Evolutionary conservation across 2,329 filamentous ascomycete genomes (phyloP).

Genomic region (Teratosphaeria zuluensis): DNA sequence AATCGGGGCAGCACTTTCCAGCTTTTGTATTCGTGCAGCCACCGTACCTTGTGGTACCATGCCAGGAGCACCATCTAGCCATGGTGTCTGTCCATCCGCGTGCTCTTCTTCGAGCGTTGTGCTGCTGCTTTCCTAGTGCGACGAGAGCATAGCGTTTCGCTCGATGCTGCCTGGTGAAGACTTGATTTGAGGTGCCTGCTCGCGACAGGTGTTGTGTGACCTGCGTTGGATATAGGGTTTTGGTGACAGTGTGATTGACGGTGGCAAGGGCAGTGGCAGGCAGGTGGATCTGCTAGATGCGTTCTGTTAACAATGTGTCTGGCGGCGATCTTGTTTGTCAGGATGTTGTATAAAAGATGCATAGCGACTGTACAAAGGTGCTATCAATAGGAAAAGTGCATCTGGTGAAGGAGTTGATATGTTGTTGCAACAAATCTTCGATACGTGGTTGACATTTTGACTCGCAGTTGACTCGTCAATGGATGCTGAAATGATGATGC

Average conservation of each 20-base stretch:
- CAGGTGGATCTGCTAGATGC: not conserved
- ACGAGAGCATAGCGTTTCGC: not conserved
- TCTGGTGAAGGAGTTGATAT: too few species aligned
- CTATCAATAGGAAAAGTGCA: too few species aligned
- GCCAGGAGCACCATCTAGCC: not conserved
- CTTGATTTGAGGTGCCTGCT: not conserved
- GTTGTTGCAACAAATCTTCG: too few species aligned
- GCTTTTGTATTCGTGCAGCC: not conserved
- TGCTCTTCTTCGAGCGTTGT: not conserved
- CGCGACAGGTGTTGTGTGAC: not conserved
- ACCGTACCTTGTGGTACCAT: not conserved
- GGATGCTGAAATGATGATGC: too few species aligned
- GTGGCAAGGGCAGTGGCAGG: not conserved
- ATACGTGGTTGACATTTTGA: too few species aligned
- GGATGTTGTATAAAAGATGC: not conserved
- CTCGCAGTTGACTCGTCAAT: too few species aligned
- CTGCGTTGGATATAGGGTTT: not conserved
- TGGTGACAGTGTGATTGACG: not conserved
- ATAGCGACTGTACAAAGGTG: not conserved
- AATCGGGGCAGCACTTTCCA: slow-evolving; percentile 6
- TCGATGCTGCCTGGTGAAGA: not conserved
- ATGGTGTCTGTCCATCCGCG: not conserved
- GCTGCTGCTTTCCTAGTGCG: not conserved
- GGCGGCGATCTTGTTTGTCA: not conserved
- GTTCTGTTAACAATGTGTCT: not conserved